Evolutionary conservation across 805 yeast genomes (phyloP), one percentile per base, ranked within the genome.

Genomic region (Candida nonsorbophila): DNA sequence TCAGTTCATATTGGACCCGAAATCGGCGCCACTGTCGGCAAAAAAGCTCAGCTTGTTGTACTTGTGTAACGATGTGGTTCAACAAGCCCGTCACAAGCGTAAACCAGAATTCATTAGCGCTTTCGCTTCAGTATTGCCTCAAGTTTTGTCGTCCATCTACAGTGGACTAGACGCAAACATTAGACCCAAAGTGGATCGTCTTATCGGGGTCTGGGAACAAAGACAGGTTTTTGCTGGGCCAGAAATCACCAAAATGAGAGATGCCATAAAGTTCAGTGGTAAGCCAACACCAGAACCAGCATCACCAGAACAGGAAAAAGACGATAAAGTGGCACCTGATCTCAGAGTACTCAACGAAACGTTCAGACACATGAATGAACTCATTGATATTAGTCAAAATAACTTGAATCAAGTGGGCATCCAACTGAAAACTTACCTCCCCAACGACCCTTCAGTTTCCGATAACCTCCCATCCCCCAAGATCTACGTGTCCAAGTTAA

Each of bases 11-110:
- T 37, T 35, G 32, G 33, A 21, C 5, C 21, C 38, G 5, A 26
- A 33, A 19, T 34, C 24, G 5, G 7, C 37, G 10, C 29, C 25
- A 24, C 24, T 34, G 13, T 26, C 52, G 4, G 29, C 40, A n/a
- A 65, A 70, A 42, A 70, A 67, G 35, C 62, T 80, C 29, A 67
- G 80, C 2, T 54, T 81, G 32, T 63, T 85, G 14, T 85, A 85
- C 45, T 59, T 85, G 9, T 79, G 82, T 29, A 85, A 85, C 51
- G 95, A 85, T 41, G 78, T 85, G 14, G 80, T 84, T 1, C 95
- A 85, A 53, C 82, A 82, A 48, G 75, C 87, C 3, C 67, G 78
- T 34, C 77, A 79, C 19, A 74, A 77, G 42, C 66, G 72, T 35
- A 75, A 72, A 44, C 57, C 58, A 4, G 84, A 75, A 27, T 79